A percentile compares a stretch with the other conserved stretches of the same genome.
Evolutionary conservation across 768 basidiomycete species (phyloP).

Genomic region (Russula lepida): DNA sequence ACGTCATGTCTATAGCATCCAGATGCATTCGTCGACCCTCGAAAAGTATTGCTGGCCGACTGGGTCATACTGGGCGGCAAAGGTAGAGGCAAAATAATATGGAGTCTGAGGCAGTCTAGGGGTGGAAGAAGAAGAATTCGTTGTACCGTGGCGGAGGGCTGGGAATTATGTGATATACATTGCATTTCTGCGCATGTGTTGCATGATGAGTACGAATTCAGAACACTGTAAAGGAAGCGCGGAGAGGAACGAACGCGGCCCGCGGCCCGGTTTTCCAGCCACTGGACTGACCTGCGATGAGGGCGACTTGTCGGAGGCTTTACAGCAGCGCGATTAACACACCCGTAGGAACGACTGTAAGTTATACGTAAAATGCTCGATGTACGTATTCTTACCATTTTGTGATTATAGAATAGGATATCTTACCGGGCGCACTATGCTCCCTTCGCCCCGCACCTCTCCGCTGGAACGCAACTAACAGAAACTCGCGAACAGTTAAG

Average conservation of each 20-base stretch:
- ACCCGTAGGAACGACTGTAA: neutral
- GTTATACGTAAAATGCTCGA: neutral
- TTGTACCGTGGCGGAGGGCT: neutral
- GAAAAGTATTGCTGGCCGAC: constrained; percentile 79
- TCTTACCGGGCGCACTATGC: constrained; percentile 5
- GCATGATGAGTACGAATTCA: too few species aligned
- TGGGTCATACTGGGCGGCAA: constrained; percentile 66
- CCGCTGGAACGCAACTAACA: neutral
- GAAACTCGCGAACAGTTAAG: constrained; percentile 13
- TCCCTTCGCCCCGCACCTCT: constrained; percentile 9
- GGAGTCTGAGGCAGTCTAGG: neutral
- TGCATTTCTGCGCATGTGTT: neutral
- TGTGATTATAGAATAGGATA: neutral
- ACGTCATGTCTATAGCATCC: constrained; percentile 48
- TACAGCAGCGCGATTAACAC: neutral
- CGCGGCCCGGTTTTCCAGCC: neutral
- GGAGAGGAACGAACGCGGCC: too few species aligned
- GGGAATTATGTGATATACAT: neutral
- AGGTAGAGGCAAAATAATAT: neutral
- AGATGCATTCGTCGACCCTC: constrained; percentile 78
- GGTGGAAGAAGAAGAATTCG: neutral
- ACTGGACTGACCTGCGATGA: too few species aligned
- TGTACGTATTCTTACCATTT: neutral
- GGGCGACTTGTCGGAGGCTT: neutral
- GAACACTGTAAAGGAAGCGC: too few species aligned